Base-by-base conservation (phyloP, 1,139 yeast genomes). In the Blastobotrys capitulatus region DNA sequence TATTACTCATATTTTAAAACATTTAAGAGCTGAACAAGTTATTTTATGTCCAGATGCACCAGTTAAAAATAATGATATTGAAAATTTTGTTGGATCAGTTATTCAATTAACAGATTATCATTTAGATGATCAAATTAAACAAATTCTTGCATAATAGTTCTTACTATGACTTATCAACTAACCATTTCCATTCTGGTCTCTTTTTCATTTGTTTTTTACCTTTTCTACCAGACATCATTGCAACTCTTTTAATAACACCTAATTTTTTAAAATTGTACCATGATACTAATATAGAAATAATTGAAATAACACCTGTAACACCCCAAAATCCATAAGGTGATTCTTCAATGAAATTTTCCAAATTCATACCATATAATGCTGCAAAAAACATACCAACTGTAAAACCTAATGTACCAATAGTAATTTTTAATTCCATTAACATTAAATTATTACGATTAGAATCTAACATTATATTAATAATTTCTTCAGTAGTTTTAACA, bases 401-500 rank as follows among this genome's bases (percentile, higher is more conserved):
- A 56, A 83, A 76, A 0, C 96, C 95, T 40, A 92, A 68, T 0
- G 97, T 86, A 54, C 88, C 88, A 35, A 92, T 85, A 0, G 96
- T 82, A 38, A 90, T 80, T 60, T 86, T 83, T 57, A 92, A 70
- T 59, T 92, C 96, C 59, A 86, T 80, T 50, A 92, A 74, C 96
- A 92, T 90, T 54, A 92, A 74, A 6, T 95, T 83, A 68, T 94
- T 94, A 68, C 99, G 81, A 64, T 90, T 92, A 1, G 98, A 89
- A 67, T 94, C 99, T 50, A 94, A 71, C 53, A 94, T 88, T 59
- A 94, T 92, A 65, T 94, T 94, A 53, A 89, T 94, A 61, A 94
- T 90, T 63, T 94, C 99, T 63, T 94, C 98, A 0, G 99, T 92
- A n/a, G 95, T 88, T 56, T 83, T 80, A 58, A 94, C 92, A 66